A percentile compares a stretch with the other conserved stretches of the same genome.
These are phyloP conservation scores for Pulveroboletus frians DNA, from an alignment of 768 basidiomycete genomes.

Conservation along the genomic window DNA sequence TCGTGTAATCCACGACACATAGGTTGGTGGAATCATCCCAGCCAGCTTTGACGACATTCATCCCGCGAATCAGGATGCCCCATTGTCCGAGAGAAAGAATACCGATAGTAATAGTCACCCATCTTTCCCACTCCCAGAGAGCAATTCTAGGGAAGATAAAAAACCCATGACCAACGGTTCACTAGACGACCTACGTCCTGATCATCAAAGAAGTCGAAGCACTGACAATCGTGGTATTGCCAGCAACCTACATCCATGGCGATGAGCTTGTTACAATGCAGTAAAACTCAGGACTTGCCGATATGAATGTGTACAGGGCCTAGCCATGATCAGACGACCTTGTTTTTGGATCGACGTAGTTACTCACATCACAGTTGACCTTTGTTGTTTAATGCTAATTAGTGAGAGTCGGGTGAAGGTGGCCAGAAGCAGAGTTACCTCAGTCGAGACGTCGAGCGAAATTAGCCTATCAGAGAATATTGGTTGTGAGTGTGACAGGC, in stretches of 20 bases:
- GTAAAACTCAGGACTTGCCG: conserved; percentile 34
- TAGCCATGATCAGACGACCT: conserved; percentile 20
- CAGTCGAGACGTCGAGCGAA: conserved; percentile 46
- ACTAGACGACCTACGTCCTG: conserved; percentile 43
- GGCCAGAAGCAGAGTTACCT: conserved; percentile 9
- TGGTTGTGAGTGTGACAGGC: background rate
- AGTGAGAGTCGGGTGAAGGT: background rate
- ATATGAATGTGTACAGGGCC: conserved; percentile 67
- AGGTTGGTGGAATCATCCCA: conserved; percentile 36
- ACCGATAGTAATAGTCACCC: conserved; percentile 47
- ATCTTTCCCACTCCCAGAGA: conserved; percentile 58
- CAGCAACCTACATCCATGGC: conserved; percentile 16
- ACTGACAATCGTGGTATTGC: conserved; percentile 25
- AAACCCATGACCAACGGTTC: conserved; percentile 14
- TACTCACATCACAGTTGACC: conserved; percentile 59
- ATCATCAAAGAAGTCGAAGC: conserved; percentile 58
- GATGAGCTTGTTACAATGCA: background rate
- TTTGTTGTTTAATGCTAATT: conserved; percentile 6
- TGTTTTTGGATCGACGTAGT: background rate
- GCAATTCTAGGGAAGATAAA: conserved; percentile 47
- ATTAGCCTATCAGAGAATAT: conserved; percentile 40
- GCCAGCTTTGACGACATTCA: conserved; percentile 59
- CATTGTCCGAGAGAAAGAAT: conserved; percentile 59
- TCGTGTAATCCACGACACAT: conserved; percentile 51
- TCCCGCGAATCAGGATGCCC: conserved; percentile 61